Base-by-base conservation (phyloP, 1,139 yeast genomes). In the Kodamaea suecica region DNA sequence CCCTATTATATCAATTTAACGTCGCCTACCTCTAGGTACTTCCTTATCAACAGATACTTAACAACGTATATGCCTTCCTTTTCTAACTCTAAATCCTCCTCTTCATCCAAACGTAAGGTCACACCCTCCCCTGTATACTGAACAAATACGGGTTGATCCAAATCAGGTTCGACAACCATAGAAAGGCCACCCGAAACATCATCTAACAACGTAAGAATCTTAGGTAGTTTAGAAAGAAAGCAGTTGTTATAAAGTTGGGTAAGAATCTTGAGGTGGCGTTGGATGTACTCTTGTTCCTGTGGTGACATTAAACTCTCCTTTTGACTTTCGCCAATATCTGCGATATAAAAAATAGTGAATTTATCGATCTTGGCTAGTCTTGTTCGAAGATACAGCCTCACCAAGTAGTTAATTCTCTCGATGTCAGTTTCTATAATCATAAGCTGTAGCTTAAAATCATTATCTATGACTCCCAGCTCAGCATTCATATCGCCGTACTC, bases 401-500 rank as follows among this genome's bases (percentile, higher is more conserved):
- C 68, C 29, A 92, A 61, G 53, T 82, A 92, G 49, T 84, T 87
- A 32, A 87, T 75, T 39, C 98, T 65, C 51, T 92, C 98, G 17
- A 92, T 71, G 50, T 92, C 98, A 3, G 95, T 84, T 54, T 92
- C 98, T 43, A 90, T 80, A 13, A 94, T 75, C 68, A 92, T 77
- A 29, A 90, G 65, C 41, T 84, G 83, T 38, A 92, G 63, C 55
- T 90, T 90, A 55, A 83, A 82, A 48, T 84, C 92, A 29, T 70
- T 66, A n/a, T 61, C 53, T 7, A 69, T 54, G 2, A 68, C 53
- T 1, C 73, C 73, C 2, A 64, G 47, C 12, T 58, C 63, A 2
- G 62, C 61, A 38, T 69, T 67, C 31, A 59, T 48, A 41, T 68
- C 74, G 3, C 74, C 75, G 41, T 68, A 70, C 42, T 70, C 76